Evolutionary conservation across 371 early-diverging fungal genomes (phyloP).

Genomic region (Caulochytrium protostelioides): DNA sequence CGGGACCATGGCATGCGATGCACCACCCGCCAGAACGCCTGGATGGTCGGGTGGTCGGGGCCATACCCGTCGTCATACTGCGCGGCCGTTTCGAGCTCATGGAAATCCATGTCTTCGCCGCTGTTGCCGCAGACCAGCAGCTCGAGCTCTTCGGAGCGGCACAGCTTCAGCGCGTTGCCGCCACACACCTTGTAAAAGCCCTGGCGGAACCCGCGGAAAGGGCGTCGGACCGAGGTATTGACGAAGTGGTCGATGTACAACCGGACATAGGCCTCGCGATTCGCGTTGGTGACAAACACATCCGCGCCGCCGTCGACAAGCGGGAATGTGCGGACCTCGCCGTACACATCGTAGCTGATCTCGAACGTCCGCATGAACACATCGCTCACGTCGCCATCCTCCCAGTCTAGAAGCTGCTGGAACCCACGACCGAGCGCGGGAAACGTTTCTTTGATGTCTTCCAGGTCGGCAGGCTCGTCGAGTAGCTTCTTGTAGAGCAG

Average conservation of each 20-base stretch:
- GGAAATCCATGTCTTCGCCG: constrained; percentile 25
- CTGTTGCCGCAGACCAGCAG: constrained; percentile 37
- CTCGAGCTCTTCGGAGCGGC: constrained; percentile 39
- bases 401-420: constrained; percentile 55
- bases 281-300: constrained; percentile 37
- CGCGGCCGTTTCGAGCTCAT: constrained; percentile 38
- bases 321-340: constrained; percentile 19
- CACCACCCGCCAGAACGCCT: constrained; percentile 86
- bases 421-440: constrained; percentile 57
- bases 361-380: constrained; percentile 64
- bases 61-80: constrained; percentile 61
- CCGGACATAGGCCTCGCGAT: constrained; percentile 41
- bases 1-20: constrained; percentile 43
- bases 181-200: constrained; percentile 64
- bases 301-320: constrained; percentile 27
- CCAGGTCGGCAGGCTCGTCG: constrained; percentile 20
- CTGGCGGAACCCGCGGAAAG: constrained; percentile 55
- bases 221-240: constrained; percentile 54
- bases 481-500: constrained; percentile 39
- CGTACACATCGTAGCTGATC: constrained; percentile 21
- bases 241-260: constrained; percentile 60
- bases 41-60: constrained; percentile 40
- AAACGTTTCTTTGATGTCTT: constrained; percentile 36
- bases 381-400: constrained; percentile 63
- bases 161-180: constrained; percentile 42